Evolutionary conservation across 2,329 filamentous ascomycete genomes (phyloP).

Genomic region (Aspergillus thermomutatus): DNA sequence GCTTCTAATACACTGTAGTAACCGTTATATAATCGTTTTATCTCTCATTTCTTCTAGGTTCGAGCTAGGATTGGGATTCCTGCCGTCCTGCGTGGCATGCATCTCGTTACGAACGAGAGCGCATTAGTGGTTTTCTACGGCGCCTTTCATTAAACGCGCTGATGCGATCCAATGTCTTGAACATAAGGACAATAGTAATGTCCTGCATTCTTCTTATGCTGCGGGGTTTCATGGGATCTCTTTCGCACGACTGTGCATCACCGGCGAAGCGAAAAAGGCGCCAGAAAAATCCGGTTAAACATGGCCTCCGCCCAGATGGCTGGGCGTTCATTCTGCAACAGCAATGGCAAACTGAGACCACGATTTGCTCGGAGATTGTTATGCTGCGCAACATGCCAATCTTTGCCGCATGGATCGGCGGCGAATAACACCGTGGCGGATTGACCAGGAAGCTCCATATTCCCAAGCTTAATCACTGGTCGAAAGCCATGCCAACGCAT

Average conservation of each 20-base stretch:
- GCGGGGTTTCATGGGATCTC: constrained; percentile 6
- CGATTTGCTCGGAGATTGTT: constrained; percentile 9
- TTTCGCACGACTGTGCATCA: background rate
- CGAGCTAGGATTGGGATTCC: background rate
- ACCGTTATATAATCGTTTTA: background rate
- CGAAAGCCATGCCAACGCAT: constrained; percentile 87
- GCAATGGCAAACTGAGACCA: constrained; percentile 14
- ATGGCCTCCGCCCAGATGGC: constrained; percentile 11
- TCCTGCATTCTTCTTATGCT: constrained; percentile 7
- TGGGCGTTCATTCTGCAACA: constrained; percentile 19
- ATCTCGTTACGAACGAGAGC: constrained; percentile 9
- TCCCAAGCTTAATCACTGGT: constrained; percentile 71
- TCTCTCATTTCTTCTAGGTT: background rate
- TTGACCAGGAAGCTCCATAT: constrained; percentile 53
- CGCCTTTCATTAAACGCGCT: background rate
- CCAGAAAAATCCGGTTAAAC: constrained; percentile 5
- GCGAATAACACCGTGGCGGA: constrained; percentile 39
- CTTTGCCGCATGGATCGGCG: constrained; percentile 34
- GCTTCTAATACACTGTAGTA: background rate
- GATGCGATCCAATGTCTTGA: background rate
- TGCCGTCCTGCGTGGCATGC: constrained; percentile 9
- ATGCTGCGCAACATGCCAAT: constrained; percentile 24
- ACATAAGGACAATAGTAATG: background rate
- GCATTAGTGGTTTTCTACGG: constrained; percentile 16
- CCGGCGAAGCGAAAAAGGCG: background rate